Percentiles rank a stretch among this genome's conserved stretches.
Evolutionary conservation across 257 asterid species (phyloP).

Genomic region (Echites panduratus): DNA sequence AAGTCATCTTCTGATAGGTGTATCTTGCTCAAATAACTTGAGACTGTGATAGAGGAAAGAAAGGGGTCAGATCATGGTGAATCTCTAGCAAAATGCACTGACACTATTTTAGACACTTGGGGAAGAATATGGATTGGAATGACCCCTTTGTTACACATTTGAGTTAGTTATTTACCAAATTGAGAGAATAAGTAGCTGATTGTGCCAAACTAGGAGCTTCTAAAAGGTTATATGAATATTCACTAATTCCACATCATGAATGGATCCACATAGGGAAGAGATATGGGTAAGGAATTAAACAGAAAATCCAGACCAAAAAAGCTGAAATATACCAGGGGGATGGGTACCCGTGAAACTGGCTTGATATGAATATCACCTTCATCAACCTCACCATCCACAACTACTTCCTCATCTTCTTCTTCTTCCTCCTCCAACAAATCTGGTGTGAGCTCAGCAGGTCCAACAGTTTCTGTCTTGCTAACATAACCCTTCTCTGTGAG

Average conservation of each 20-base stretch:
- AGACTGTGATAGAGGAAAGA: not conserved
- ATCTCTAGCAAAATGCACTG: not conserved
- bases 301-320: not conserved
- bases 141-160: not conserved
- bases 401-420: constrained; percentile 93
- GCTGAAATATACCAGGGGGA: constrained; percentile 54
- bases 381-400: constrained; percentile 96
- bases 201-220: not conserved
- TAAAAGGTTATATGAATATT: not conserved
- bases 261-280: not conserved
- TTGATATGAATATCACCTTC: constrained; percentile 96
- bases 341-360: constrained; percentile 52
- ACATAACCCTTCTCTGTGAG: constrained; percentile 90
- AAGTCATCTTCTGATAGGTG: not conserved
- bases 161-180: not conserved
- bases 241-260: not conserved
- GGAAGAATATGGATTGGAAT: not conserved
- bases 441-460: constrained; percentile 46
- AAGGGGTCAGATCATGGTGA: not conserved
- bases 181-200: not conserved
- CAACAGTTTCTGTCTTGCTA: constrained; percentile 49
- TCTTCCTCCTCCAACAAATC: constrained; percentile 70
- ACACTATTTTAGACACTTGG: not conserved
- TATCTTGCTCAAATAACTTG: not conserved
- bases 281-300: not conserved